These are phyloP conservation scores for Verruconis gallopava DNA, from an alignment of 2,329 filamentous ascomycete species.

Conservation along the genomic window DNA sequence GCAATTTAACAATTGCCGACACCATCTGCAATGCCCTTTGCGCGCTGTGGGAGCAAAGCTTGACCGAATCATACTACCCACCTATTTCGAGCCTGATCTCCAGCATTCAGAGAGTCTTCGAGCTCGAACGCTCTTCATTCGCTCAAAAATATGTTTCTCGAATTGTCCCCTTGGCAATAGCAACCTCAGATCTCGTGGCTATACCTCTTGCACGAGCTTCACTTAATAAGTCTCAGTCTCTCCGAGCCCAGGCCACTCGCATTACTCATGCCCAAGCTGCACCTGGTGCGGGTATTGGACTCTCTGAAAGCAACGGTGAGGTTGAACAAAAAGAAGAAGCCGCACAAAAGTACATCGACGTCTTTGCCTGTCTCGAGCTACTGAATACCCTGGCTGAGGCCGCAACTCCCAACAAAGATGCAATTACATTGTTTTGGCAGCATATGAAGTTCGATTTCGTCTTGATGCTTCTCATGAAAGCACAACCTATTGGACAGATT, in stretches of 20 bases:
- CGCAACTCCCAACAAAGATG: constrained; percentile 34
- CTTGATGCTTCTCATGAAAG: constrained; percentile 52
- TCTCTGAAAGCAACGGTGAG: too few species aligned
- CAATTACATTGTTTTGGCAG: constrained; percentile 49
- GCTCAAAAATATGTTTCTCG: constrained; percentile 46
- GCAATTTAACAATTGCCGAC: constrained; percentile 41
- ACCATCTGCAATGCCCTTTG: constrained; percentile 53
- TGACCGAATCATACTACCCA: constrained; percentile 47
- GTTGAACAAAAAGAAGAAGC: constrained; percentile 25
- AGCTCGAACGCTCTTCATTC: constrained; percentile 45
- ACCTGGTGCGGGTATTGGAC: too few species aligned
- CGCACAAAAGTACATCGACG: constrained; percentile 48
- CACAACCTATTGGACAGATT: constrained; percentile 52
- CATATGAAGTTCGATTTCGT: constrained; percentile 53
- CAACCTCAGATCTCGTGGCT: constrained; percentile 42
- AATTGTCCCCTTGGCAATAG: constrained; percentile 34
- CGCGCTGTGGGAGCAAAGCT: constrained; percentile 54
- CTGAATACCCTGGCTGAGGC: constrained; percentile 51
- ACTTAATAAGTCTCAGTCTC: constrained; percentile 2
- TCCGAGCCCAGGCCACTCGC: too few species aligned
- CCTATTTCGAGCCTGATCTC: constrained; percentile 55
- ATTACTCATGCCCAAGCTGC: too few species aligned
- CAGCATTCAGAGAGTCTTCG: constrained; percentile 50
- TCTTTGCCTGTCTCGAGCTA: constrained; percentile 49
- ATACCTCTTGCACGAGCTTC: constrained; percentile 26